Evolutionary conservation across 768 basidiomycete species (phyloP).

Genomic region (Chalciporus piperatus): DNA sequence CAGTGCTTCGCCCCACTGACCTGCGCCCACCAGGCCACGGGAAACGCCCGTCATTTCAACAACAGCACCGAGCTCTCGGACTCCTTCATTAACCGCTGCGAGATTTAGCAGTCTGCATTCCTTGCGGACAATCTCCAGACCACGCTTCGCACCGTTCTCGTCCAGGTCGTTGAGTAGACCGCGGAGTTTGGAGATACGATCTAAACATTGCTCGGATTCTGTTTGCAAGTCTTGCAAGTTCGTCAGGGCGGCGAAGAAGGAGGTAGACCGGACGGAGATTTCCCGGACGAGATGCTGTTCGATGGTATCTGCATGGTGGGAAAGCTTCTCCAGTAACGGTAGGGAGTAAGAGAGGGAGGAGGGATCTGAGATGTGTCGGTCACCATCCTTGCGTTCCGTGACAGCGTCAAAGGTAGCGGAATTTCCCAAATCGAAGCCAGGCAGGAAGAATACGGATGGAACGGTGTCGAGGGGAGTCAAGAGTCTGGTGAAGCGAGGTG

Average conservation of each 20-base stretch:
- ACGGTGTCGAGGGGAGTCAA: slow-evolving; percentile 74
- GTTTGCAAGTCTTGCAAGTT: slow-evolving; percentile 92
- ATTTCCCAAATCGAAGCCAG: slow-evolving; percentile 77
- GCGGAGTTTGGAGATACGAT: slow-evolving; percentile 71
- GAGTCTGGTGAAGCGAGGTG: slow-evolving; percentile 38
- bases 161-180: slow-evolving; percentile 73
- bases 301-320: slow-evolving; percentile 88
- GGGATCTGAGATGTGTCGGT: slow-evolving; percentile 48
- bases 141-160: slow-evolving; percentile 71
- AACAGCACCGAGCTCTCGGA: slow-evolving; percentile 63
- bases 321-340: slow-evolving; percentile 84
- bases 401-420: slow-evolving; percentile 75
- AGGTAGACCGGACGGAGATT: slow-evolving; percentile 84
- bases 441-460: slow-evolving; percentile 77
- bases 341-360: slow-evolving; percentile 62
- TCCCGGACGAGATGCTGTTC: slow-evolving; percentile 94
- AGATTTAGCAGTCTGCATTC: slow-evolving; percentile 63
- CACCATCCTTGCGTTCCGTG: slow-evolving; percentile 51
- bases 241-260: slow-evolving; percentile 94
- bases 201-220: slow-evolving; percentile 81
- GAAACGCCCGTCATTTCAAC: slow-evolving; percentile 77
- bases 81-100: slow-evolving; percentile 55
- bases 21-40: slow-evolving; percentile 70
- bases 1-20: slow-evolving; percentile 87
- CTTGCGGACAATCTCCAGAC: slow-evolving; percentile 67